Evolutionary conservation across 2,329 filamentous ascomycete genomes (phyloP).

Genomic region (Biscogniauxia sp.): DNA sequence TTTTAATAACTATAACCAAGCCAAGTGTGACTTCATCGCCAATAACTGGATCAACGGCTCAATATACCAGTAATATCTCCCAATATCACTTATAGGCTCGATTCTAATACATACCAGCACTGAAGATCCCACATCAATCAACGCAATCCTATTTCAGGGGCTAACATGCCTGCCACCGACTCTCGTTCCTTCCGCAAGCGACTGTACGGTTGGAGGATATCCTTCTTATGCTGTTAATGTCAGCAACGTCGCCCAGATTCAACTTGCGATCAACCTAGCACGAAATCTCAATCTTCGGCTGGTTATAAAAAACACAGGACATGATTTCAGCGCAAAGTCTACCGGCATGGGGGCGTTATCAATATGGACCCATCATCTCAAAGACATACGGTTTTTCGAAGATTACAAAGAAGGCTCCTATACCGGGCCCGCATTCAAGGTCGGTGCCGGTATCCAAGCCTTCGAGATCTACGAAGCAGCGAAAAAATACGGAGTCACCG

Average conservation of each 20-base stretch:
- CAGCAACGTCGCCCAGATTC: conserved; percentile 42
- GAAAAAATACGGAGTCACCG: conserved; percentile 41
- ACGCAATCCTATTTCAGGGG: conserved; percentile 38
- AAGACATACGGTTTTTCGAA: conserved; percentile 32
- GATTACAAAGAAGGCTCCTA: conserved; percentile 35
- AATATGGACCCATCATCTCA: conserved; percentile 39
- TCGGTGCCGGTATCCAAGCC: conserved; percentile 54
- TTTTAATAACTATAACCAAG: conserved; percentile 26
- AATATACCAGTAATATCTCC: conserved; percentile 18
- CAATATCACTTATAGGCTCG: not conserved
- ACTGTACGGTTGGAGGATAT: conserved; percentile 41
- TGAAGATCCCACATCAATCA: conserved; percentile 39
- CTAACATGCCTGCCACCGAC: conserved; percentile 26
- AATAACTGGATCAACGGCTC: conserved; percentile 28
- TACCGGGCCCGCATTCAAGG: conserved; percentile 50
- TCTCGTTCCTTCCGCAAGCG: conserved; percentile 5
- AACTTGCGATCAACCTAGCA: conserved; percentile 47
- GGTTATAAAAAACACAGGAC: conserved; percentile 53
- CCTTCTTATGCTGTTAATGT: conserved; percentile 42
- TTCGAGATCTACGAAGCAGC: conserved; percentile 53
- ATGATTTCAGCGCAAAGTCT: conserved; percentile 46
- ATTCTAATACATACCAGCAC: conserved; percentile 21
- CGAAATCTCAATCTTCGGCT: conserved; percentile 46
- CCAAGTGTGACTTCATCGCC: conserved; percentile 26
- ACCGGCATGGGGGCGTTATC: conserved; percentile 38